A percentile compares a stretch with the other conserved stretches of the same genome.
These are phyloP conservation scores for Cyanidioschyzon merolae DNA, from an alignment of 23 red algal genomes.

Conservation along the genomic window DNA sequence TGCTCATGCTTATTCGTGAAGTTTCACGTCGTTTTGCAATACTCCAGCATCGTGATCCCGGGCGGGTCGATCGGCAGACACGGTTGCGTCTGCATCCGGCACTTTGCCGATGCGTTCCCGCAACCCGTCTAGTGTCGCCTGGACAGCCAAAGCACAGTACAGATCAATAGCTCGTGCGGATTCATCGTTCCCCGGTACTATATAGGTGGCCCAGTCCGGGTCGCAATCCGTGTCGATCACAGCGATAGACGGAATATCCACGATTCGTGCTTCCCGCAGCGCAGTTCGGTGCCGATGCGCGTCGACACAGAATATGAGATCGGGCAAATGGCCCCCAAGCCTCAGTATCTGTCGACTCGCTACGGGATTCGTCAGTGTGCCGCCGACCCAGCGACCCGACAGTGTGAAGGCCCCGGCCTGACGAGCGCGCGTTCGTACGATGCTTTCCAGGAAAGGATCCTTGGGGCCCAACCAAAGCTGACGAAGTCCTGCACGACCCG, in stretches of 20 bases:
- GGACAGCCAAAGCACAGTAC: constrained; percentile 63
- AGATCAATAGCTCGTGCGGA: constrained; percentile 52
- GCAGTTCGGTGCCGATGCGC: constrained; percentile 47
- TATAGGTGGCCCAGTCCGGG: constrained; percentile 60
- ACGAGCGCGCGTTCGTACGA: constrained; percentile 37
- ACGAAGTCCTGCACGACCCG: constrained; percentile 43
- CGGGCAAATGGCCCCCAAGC: constrained; percentile 60
- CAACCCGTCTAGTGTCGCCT: constrained; percentile 63
- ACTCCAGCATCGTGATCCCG: too few relatives aligned
- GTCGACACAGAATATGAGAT: constrained; percentile 74
- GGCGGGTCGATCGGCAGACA: too few relatives aligned
- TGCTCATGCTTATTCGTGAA: too few relatives aligned
- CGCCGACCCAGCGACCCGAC: constrained; percentile 70
- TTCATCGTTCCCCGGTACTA: constrained; percentile 95
- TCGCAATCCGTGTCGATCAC: constrained; percentile 88
- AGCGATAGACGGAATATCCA: constrained; percentile 73
- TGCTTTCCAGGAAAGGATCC: constrained; percentile 27
- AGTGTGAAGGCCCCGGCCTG: constrained; percentile 56
- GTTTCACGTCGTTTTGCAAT: too few relatives aligned
- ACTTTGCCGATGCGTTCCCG: background rate
- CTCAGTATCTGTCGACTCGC: constrained; percentile 45
- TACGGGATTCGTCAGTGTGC: constrained; percentile 88
- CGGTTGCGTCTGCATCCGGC: too few relatives aligned
- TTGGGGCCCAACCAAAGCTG: constrained; percentile 61
- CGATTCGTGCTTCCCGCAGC: constrained; percentile 48